These are phyloP conservation scores for Pezizomycotina sp. DNA, from an alignment of 2,329 filamentous ascomycete genomes.

Conservation along the genomic window DNA sequence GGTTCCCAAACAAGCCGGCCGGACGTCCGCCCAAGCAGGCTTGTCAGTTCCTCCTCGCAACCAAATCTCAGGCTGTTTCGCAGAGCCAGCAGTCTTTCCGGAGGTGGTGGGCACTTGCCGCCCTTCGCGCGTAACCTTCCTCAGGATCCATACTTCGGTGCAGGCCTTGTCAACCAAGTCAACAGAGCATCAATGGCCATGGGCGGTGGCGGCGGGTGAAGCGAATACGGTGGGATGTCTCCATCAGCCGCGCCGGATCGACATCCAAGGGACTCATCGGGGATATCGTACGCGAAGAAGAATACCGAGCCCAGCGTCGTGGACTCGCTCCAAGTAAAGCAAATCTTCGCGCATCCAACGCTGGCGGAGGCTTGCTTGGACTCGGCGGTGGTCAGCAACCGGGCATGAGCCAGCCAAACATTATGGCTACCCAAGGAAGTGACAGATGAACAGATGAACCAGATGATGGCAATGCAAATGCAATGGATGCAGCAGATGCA, in stretches of 20 bases:
- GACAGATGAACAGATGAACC: too few relatives aligned
- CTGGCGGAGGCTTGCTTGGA: conserved; percentile 23
- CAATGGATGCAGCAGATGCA: conserved; percentile 57
- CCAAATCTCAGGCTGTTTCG: conserved; percentile 55
- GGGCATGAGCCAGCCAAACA: conserved; percentile 62
- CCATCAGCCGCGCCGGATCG: conserved; percentile 27
- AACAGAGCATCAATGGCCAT: conserved; percentile 55
- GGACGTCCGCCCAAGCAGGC: conserved; percentile 50
- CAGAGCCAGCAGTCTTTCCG: conserved; percentile 43
- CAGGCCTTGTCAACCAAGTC: conserved; percentile 53
- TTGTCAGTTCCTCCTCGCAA: conserved; percentile 50
- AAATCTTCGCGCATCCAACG: conserved; percentile 20
- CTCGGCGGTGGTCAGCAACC: conserved; percentile 37
- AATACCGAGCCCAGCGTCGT: conserved; percentile 19
- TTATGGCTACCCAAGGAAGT: conserved; percentile 72
- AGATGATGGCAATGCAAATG: conserved; percentile 90
- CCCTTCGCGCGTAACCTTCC: conserved; percentile 71
- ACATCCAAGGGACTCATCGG: conserved; percentile 69
- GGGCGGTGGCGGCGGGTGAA: conserved; percentile 29
- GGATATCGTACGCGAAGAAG: conserved; percentile 51
- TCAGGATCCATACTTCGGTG: conserved; percentile 64
- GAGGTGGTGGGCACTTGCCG: conserved; percentile 47
- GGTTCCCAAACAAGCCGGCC: conserved; percentile 51
- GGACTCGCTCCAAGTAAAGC: conserved; percentile 11
- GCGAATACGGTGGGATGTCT: conserved; percentile 29